phyloP scores from a whole-genome alignment of 805 yeast genomes.

The Yarrowia keelungensis region DNA sequence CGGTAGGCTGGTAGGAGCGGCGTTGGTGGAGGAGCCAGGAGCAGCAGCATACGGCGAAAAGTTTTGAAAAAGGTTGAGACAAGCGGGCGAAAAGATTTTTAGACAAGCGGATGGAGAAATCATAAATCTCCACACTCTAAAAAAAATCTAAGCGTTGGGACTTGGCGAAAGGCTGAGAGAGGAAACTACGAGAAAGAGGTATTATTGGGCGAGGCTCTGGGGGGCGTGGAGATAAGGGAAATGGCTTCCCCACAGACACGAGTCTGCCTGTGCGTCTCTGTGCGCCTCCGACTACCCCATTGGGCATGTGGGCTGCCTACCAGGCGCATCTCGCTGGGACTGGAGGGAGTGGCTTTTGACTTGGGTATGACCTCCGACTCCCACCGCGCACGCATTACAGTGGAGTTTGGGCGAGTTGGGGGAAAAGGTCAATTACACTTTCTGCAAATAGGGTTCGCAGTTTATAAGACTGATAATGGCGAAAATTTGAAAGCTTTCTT shows the following conservation, averaged over 20 bases:
- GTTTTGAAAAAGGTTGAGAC: neutral
- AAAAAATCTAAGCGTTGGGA: neutral
- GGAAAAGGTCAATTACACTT: conserved; percentile 15
- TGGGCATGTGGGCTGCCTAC: conserved; percentile 17
- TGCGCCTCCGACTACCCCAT: conserved; percentile 33
- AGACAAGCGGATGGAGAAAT: conserved; percentile 8
- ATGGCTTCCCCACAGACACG: conserved; percentile 21
- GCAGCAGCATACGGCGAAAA: neutral
- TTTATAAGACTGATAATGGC: conserved; percentile 36
- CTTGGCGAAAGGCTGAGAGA: too few species aligned
- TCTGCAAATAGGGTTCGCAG: conserved; percentile 31
- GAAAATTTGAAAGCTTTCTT: conserved; percentile 37
- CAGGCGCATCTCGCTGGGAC: conserved; percentile 22
- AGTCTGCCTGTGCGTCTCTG: conserved; percentile 12
- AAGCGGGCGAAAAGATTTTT: neutral
- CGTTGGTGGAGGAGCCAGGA: conserved; percentile 27
- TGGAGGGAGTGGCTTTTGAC: conserved; percentile 15
- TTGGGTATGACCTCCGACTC: conserved; percentile 2
- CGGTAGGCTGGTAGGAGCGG: conserved; percentile 13
- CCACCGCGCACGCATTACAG: neutral
- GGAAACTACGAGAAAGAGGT: neutral
- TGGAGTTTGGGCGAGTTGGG: conserved; percentile 2
- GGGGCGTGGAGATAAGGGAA: neutral
- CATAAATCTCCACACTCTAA: conserved; percentile 28
- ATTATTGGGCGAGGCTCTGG: neutral